phyloP scores from a whole-genome alignment of 1,284 basidiomycete genomes.

The Papiliotrema nemorosa region DNA sequence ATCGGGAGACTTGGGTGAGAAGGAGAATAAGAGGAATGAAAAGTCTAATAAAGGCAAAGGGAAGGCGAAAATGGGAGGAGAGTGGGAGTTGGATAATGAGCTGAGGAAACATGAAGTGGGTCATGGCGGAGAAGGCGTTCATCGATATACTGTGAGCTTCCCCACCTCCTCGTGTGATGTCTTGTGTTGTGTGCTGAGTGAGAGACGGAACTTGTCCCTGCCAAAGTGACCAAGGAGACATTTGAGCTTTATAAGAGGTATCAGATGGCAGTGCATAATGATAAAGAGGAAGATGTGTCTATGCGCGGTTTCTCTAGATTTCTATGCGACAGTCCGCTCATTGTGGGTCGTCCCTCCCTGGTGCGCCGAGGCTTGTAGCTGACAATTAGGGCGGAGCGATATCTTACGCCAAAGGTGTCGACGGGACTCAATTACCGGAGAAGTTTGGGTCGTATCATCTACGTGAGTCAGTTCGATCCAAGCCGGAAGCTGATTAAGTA shows the following conservation, averaged over 20 bases:
- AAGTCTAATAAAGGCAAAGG: slow-evolving; percentile 8
- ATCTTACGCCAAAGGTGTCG: slow-evolving; percentile 10
- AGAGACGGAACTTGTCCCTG: slow-evolving; percentile 68
- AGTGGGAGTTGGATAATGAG: slow-evolving; percentile 30
- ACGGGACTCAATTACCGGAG: slow-evolving; percentile 59
- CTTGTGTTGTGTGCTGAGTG: background rate
- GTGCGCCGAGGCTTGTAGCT: background rate
- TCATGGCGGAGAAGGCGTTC: slow-evolving; percentile 14
- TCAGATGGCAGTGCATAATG: slow-evolving; percentile 72
- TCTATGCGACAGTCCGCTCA: slow-evolving; percentile 72
- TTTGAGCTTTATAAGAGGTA: slow-evolving; percentile 72
- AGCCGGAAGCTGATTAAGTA: slow-evolving; percentile 10
- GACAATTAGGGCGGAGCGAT: slow-evolving; percentile 27
- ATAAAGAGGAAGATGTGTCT: slow-evolving; percentile 54
- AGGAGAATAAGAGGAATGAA: background rate
- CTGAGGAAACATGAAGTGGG: slow-evolving; percentile 33
- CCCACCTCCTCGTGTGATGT: background rate
- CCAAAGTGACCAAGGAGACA: slow-evolving; percentile 74
- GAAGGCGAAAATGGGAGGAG: slow-evolving; percentile 17
- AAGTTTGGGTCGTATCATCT: slow-evolving; percentile 82
- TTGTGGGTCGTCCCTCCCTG: slow-evolving; percentile 53
- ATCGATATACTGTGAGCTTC: slow-evolving; percentile 30
- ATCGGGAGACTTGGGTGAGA: background rate
- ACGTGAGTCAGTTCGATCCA: slow-evolving; percentile 19
- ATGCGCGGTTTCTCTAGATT: slow-evolving; percentile 64